Conservation (phyloP, 2,329 filamentous ascomycete genomes). For the Aureobasidium sp. region DNA sequence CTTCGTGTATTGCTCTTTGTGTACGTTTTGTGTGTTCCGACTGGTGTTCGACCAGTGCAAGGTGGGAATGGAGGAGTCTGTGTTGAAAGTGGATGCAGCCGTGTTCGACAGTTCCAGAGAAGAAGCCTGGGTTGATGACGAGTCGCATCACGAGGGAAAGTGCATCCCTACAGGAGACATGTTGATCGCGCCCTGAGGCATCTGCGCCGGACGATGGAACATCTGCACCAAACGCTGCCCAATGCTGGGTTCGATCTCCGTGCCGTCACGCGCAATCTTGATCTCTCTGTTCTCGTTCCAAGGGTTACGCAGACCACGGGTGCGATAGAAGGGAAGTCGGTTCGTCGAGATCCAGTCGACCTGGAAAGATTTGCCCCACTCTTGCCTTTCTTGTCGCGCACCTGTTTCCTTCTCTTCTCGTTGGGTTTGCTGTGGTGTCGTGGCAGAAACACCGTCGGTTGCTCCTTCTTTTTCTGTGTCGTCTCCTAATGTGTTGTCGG, state of each 20-base stretch:
- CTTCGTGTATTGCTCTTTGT: not conserved
- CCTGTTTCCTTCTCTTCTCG: constrained; percentile 30
- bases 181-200: not conserved
- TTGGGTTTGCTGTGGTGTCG: not conserved
- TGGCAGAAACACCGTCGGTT: not conserved
- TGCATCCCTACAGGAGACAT: not conserved
- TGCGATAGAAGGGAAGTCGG: constrained; percentile 80
- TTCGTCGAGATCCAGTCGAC: constrained; percentile 84
- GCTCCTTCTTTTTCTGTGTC: constrained; percentile 29
- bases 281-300: constrained; percentile 95
- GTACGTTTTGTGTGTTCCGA: not conserved
- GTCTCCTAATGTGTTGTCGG: constrained; percentile 52
- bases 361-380: constrained; percentile 86
- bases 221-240: constrained; percentile 70
- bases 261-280: constrained; percentile 92
- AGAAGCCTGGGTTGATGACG: not conserved
- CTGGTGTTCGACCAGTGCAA: not conserved
- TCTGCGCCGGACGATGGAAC: constrained; percentile 49
- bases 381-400: constrained; percentile 48
- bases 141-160: not conserved
- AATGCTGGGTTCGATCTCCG: constrained; percentile 78
- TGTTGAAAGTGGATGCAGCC: not conserved
- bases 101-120: not conserved
- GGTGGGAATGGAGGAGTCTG: not conserved
- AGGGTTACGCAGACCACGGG: constrained; percentile 77